Evolutionary conservation across 768 basidiomycete genomes (phyloP).

Genomic region (Rhizopogon roseolus): DNA sequence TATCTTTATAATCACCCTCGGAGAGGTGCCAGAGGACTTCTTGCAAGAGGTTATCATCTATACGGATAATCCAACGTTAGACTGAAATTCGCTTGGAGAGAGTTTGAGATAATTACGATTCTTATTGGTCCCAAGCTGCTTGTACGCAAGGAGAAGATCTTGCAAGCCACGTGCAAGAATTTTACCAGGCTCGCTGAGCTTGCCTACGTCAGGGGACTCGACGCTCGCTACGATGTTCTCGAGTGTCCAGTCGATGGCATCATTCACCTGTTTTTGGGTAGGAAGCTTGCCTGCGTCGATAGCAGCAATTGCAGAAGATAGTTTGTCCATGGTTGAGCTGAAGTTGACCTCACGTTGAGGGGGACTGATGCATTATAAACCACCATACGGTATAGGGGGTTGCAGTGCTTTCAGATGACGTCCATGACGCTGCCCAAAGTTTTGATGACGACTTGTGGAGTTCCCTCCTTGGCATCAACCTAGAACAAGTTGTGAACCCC

Average conservation of each 20-base stretch:
- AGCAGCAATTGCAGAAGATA: constrained; percentile 59
- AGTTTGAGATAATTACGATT: constrained; percentile 39
- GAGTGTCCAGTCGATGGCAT: constrained; percentile 52
- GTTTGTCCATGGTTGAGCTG: constrained; percentile 50
- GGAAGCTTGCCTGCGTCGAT: constrained; percentile 71
- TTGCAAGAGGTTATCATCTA: constrained; percentile 64
- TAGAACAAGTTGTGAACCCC: no score
- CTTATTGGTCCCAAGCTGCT: constrained; percentile 47
- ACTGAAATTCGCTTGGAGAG: background rate
- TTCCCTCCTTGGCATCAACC: no score
- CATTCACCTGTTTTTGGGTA: constrained; percentile 49
- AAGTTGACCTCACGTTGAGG: background rate
- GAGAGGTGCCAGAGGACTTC: constrained; percentile 62
- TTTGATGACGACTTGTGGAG: background rate
- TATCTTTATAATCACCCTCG: constrained; percentile 43
- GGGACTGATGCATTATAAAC: background rate
- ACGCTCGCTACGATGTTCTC: constrained; percentile 42
- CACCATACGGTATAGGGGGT: background rate
- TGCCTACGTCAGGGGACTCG: constrained; percentile 31
- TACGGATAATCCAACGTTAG: background rate
- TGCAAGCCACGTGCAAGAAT: constrained; percentile 46
- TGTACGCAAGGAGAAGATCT: constrained; percentile 54
- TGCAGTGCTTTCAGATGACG: background rate
- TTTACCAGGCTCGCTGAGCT: constrained; percentile 53
- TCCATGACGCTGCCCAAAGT: background rate